A percentile compares a stretch with the other conserved stretches of the same genome.
Evolutionary conservation across 768 basidiomycete genomes (phyloP).

Genomic region (Russula sp.): DNA sequence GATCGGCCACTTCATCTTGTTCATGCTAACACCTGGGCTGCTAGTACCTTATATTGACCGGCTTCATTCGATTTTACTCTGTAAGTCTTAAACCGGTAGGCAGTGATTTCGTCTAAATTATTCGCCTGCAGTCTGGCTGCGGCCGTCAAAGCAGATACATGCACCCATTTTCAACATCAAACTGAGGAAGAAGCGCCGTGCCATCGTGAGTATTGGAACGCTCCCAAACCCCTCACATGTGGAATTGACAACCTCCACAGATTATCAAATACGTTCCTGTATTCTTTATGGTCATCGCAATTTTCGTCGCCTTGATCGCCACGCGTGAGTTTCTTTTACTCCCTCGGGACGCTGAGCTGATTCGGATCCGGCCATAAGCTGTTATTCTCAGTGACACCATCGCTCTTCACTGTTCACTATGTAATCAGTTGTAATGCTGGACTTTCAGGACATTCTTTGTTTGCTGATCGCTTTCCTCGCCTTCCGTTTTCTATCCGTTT

Average conservation of each 20-base stretch:
- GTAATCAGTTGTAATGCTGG: conserved; percentile 56
- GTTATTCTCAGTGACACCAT: conserved; percentile 58
- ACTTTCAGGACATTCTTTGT: conserved; percentile 4
- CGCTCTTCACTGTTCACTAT: conserved; percentile 62
- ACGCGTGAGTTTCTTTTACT: conserved; percentile 55
- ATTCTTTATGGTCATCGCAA: conserved; percentile 62
- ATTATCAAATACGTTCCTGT: conserved; percentile 81
- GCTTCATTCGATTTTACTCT: conserved; percentile 90
- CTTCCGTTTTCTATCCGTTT: not conserved
- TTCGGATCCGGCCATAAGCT: conserved; percentile 42
- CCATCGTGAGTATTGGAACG: conserved; percentile 62
- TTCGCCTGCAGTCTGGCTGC: conserved; percentile 74
- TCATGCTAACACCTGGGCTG: conserved; percentile 81
- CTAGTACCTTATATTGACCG: conserved; percentile 86
- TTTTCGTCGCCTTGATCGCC: conserved; percentile 74
- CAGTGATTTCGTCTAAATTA: conserved; percentile 30
- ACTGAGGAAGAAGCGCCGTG: conserved; percentile 84
- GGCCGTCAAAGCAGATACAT: conserved; percentile 91
- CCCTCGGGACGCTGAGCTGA: not conserved
- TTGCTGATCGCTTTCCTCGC: conserved; percentile 18
- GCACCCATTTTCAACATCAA: conserved; percentile 88
- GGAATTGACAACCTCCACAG: conserved; percentile 38
- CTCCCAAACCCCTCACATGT: not conserved
- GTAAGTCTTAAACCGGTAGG: conserved; percentile 49
- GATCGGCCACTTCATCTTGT: conserved; percentile 75